Evolutionary conservation across 345 rosid species (phyloP).

Genomic region (Cardamine occulta): DNA sequence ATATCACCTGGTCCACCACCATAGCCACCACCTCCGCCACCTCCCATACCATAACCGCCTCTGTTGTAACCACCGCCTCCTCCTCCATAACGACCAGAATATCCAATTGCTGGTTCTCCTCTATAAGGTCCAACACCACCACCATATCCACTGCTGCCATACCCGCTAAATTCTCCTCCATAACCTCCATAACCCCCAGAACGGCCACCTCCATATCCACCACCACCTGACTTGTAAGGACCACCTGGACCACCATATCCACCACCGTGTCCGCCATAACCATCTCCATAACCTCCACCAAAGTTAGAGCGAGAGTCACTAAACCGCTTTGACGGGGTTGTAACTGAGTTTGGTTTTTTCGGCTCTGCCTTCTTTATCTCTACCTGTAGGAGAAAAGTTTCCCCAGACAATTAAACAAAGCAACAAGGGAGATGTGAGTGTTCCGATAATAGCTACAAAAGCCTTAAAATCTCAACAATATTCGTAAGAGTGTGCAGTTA

Average conservation of each 20-base stretch:
- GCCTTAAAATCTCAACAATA: not conserved
- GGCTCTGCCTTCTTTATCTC: constrained; percentile 99
- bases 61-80: constrained; percentile 54
- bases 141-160: constrained; percentile 73
- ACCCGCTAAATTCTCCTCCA: constrained; percentile 70
- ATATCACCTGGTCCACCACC: constrained; percentile 65
- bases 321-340: constrained; percentile 61
- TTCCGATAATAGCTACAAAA: not conserved
- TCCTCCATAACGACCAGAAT: constrained; percentile 80
- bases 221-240: constrained; percentile 65
- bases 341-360: constrained; percentile 80
- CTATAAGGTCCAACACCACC: constrained; percentile 69
- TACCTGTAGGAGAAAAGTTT: constrained; percentile 52
- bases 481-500: constrained; percentile 11
- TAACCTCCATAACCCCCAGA: constrained; percentile 68
- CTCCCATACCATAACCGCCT: constrained; percentile 71
- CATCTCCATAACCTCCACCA: constrained; percentile 60
- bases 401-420: not conserved
- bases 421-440: not conserved
- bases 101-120: constrained; percentile 73
- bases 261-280: constrained; percentile 65
- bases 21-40: constrained; percentile 59
- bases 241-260: constrained; percentile 57
- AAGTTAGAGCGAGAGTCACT: constrained; percentile 64
- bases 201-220: constrained; percentile 62